phyloP scores from a whole-genome alignment of 345 rosid genomes.

The Eucalyptus regnans region DNA sequence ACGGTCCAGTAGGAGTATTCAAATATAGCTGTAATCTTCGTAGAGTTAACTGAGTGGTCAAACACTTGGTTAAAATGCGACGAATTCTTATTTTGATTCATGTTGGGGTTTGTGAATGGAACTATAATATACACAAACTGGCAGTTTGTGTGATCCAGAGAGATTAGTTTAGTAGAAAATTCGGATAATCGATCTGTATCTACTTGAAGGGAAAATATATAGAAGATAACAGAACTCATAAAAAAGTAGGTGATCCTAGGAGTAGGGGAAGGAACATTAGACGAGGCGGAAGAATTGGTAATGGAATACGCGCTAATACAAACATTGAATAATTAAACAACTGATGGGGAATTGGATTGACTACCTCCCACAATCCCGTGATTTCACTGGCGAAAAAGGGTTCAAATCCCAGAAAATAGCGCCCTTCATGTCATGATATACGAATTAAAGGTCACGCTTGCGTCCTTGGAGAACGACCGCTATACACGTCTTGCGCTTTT shows the following conservation, averaged over 20 bases:
- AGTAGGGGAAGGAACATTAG: neutral
- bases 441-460: neutral
- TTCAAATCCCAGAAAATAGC: neutral
- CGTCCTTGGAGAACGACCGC: neutral
- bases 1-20: neutral
- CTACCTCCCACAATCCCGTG: neutral
- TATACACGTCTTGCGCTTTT: neutral
- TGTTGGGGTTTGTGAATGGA: neutral
- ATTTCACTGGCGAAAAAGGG: neutral
- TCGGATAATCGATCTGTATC: neutral
- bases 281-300: neutral
- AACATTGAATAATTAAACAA: no score
- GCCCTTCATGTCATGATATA: neutral
- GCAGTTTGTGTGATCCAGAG: neutral
- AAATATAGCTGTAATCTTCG: neutral
- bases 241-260: neutral
- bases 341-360: neutral
- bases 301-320: no score
- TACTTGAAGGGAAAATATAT: neutral
- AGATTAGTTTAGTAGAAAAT: neutral
- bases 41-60: neutral
- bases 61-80: neutral
- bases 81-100: neutral
- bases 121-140: neutral
- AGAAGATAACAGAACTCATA: neutral